Evolutionary conservation across 805 yeast genomes (phyloP).

Genomic region (Candida taoyuanica): DNA sequence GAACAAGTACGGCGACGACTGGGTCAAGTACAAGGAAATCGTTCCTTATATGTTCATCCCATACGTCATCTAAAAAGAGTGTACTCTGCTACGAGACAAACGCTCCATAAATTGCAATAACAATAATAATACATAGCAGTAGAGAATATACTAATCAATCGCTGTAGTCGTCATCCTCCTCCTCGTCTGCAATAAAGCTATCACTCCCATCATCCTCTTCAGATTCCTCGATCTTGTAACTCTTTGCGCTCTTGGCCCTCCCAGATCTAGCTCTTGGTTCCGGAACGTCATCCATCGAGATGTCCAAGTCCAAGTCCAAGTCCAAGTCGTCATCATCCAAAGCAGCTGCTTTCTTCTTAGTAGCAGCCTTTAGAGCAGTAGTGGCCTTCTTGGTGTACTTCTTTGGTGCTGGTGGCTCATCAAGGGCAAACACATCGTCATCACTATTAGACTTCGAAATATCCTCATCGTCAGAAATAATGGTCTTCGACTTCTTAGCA

Average conservation of each 20-base stretch:
- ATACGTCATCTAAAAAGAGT: conserved; percentile 66
- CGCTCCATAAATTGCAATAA: too few species aligned
- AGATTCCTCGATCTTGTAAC: conserved; percentile 10
- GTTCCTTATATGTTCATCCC: conserved; percentile 95
- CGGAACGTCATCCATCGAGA: conserved; percentile 9
- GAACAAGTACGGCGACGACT: conserved; percentile 88
- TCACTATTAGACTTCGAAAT: conserved; percentile 3
- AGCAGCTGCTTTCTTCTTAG: conserved; percentile 5
- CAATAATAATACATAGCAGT: too few species aligned
- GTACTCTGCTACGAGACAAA: too few species aligned
- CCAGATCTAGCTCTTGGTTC: conserved; percentile 19
- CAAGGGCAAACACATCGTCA: conserved; percentile 7
- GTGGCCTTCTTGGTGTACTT: conserved; percentile 10
- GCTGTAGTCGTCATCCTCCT: conserved; percentile 17
- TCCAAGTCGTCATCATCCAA: conserved; percentile 16
- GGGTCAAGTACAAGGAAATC: conserved; percentile 78
- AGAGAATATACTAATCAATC: too few species aligned
- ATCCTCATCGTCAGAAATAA: conserved; percentile 16
- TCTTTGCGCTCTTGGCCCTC: conserved; percentile 17
- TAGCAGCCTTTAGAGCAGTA: conserved; percentile 1
- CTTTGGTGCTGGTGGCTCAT: conserved; percentile 5
- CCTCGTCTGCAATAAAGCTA: conserved; percentile 10
- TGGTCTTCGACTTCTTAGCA: conserved; percentile 8
- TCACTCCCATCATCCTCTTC: conserved; percentile 13
- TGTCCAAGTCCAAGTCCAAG: conserved; percentile 8